Evolutionary conservation across 1,139 yeast genomes (phyloP).

Genomic region (Suhomyces wounanorum): DNA sequence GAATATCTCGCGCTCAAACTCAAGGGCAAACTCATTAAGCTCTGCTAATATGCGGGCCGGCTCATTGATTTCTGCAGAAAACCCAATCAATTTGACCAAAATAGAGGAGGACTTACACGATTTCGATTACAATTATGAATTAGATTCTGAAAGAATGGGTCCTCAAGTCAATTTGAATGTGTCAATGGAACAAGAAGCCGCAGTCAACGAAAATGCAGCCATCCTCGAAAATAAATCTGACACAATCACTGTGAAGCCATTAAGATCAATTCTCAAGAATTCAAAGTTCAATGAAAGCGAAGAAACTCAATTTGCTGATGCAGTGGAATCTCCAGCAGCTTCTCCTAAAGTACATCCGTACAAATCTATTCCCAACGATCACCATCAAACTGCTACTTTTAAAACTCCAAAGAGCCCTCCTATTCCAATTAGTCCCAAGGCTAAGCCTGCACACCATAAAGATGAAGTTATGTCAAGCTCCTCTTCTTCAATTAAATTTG

Average conservation of each 20-base stretch:
- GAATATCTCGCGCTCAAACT: conserved; percentile 40
- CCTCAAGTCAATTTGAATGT: conserved; percentile 10
- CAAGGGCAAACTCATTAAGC: conserved; percentile 36
- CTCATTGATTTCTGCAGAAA: conserved; percentile 24
- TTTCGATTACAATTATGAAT: conserved; percentile 45
- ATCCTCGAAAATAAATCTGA: conserved; percentile 5
- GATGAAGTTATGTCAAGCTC: conserved; percentile 13
- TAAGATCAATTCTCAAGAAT: conserved; percentile 40
- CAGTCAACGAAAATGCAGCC: conserved; percentile 10
- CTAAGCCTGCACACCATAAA: background rate
- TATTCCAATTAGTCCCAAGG: background rate
- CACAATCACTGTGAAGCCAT: conserved; percentile 20
- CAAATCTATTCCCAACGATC: conserved; percentile 10
- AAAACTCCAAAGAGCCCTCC: conserved; percentile 10
- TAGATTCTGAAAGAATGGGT: conserved; percentile 22
- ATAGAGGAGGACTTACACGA: conserved; percentile 50
- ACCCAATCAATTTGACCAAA: conserved; percentile 33
- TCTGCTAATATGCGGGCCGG: conserved; percentile 21
- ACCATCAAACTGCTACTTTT: conserved; percentile 6
- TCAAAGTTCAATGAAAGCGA: conserved; percentile 16
- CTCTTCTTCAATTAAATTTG: conserved; percentile 41
- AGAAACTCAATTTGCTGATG: conserved; percentile 16
- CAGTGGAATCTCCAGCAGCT: conserved; percentile 3
- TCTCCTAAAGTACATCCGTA: conserved; percentile 14
- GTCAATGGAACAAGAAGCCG: background rate